Evolutionary conservation across 495 filamentous ascomycete species (phyloP), one percentile per base, ranked within the genome.

Genomic region (Lophiostoma macrostomum): DNA sequence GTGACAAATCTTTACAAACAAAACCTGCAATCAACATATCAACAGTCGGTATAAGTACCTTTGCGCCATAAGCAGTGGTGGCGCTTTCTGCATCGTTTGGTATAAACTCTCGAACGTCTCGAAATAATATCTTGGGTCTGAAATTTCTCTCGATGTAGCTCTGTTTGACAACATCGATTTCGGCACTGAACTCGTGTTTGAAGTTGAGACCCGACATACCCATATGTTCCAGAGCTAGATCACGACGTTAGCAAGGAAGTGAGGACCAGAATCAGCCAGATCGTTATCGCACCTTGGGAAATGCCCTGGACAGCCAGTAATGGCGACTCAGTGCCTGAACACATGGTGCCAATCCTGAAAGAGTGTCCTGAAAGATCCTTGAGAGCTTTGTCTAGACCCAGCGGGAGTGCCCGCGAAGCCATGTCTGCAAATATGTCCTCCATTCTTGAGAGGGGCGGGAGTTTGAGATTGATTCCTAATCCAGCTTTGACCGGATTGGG

Each of bases 271-370:
- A 5, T 6, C 10, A 41, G n/a, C n/a, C n/a, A n/a, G n/a, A n/a
- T n/a, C 38, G 3, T 20, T 7, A 6, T 3, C 38, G 11, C 25
- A 78, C 75, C 65, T 13, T 73, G 51, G 23, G 58, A 54, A 8
- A 82, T 61, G 58, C 82, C 71, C 31, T 79, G 70, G 32, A 91
- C 61, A 0, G 84, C 84, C 2, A 91, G 70, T 5, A 95, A 67
- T 10, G 89, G 89, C 23, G 80, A 82, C 57, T 95, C 89, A 0
- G 88, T 93, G 3, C 89, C 89, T 10, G 87, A 91, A 61, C 88
- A 95, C 64, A 90, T 79, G 0, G 89, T 95, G 1, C 76, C 87
- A 19, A 91, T 76, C 1, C 75, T 76, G 8, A 91, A 59, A 29
- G 70, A 69, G 32, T 73, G 63, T 14, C 61, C 59, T 11, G 69